phyloP scores from a whole-genome alignment of 1,139 yeast species.

The Geotrichum citri-aurantii region DNA sequence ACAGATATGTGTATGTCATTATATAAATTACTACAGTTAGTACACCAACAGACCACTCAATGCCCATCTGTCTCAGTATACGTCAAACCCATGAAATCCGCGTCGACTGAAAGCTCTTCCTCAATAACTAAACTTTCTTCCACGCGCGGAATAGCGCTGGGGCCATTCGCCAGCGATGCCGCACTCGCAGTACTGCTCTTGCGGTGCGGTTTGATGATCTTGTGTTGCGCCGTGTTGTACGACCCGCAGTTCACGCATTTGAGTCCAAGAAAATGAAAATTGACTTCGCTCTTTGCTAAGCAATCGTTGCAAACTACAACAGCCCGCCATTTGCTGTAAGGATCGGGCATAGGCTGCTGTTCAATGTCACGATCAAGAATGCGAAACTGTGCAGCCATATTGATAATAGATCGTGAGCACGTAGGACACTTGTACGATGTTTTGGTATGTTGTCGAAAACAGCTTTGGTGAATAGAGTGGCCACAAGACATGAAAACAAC shows the following conservation, averaged over 20 bases:
- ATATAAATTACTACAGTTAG: background rate
- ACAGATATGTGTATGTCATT: too few species aligned
- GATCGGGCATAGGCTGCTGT: conserved; percentile 73
- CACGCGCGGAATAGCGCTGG: background rate
- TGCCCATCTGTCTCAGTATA: background rate
- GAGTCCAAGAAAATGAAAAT: conserved; percentile 79
- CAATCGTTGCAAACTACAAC: conserved; percentile 85
- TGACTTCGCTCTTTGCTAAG: conserved; percentile 68
- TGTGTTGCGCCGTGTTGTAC: conserved; percentile 74
- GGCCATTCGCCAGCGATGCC: background rate
- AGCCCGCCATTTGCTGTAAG: conserved; percentile 70
- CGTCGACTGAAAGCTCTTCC: background rate
- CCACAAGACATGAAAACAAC: conserved; percentile 94
- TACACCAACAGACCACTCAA: background rate
- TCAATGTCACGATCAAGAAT: conserved; percentile 77
- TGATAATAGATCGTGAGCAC: conserved; percentile 75
- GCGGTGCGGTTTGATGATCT: conserved; percentile 42
- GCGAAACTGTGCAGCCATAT: conserved; percentile 84
- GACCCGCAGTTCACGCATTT: conserved; percentile 83
- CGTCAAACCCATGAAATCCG: background rate
- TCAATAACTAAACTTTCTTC: background rate
- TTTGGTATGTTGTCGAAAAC: conserved; percentile 72
- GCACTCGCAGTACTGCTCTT: background rate
- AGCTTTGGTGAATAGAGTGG: conserved; percentile 82
- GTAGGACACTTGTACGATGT: conserved; percentile 88